These are phyloP conservation scores for Hirsutella minnesotensis DNA, from an alignment of 2,329 filamentous ascomycete species.

Conservation along the genomic window DNA sequence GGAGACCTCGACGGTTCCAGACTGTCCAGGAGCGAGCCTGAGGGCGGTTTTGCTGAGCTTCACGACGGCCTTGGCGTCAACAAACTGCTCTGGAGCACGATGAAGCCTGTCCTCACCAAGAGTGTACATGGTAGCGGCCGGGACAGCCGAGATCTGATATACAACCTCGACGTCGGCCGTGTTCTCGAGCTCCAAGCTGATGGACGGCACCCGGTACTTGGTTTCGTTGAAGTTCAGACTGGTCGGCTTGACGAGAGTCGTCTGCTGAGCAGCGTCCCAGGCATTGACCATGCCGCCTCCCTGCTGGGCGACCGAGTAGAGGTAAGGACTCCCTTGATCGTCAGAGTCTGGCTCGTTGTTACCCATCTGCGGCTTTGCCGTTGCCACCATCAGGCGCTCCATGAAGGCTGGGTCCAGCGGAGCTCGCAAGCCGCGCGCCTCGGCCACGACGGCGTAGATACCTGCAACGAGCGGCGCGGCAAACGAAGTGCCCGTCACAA, in stretches of 20 bases:
- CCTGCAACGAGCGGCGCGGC: slow-evolving; percentile 2
- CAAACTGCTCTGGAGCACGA: neutral
- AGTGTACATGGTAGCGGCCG: neutral
- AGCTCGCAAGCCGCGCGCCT: neutral
- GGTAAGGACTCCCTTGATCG: too few species aligned
- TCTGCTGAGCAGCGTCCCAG: slow-evolving; percentile 3
- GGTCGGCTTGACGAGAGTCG: slow-evolving; percentile 3
- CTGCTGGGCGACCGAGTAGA: slow-evolving; percentile 4
- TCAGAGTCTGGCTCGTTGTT: too few species aligned
- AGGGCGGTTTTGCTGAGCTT: slow-evolving; percentile 3
- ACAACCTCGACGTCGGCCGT: neutral
- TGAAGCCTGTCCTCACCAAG: neutral
- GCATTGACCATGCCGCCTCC: slow-evolving; percentile 5
- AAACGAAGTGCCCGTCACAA: slow-evolving; percentile 1
- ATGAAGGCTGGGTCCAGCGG: neutral
- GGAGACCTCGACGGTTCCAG: slow-evolving; percentile 1
- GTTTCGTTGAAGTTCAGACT: slow-evolving; percentile 5
- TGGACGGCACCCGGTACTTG: neutral
- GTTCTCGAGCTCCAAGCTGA: slow-evolving; percentile 1
- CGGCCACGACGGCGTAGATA: slow-evolving; percentile 1
- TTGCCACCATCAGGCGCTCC: slow-evolving; percentile 3
- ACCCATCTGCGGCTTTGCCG: slow-evolving; percentile 3
- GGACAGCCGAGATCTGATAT: slow-evolving; percentile 1
- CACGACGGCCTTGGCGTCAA: slow-evolving; percentile 1
- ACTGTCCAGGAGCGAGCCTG: slow-evolving; percentile 1